Percentiles rank a stretch among this genome's conserved stretches.
Evolutionary conservation across 176 grass and related monocot genomes (phyloP).

Genomic region (Thalia dealbata): DNA sequence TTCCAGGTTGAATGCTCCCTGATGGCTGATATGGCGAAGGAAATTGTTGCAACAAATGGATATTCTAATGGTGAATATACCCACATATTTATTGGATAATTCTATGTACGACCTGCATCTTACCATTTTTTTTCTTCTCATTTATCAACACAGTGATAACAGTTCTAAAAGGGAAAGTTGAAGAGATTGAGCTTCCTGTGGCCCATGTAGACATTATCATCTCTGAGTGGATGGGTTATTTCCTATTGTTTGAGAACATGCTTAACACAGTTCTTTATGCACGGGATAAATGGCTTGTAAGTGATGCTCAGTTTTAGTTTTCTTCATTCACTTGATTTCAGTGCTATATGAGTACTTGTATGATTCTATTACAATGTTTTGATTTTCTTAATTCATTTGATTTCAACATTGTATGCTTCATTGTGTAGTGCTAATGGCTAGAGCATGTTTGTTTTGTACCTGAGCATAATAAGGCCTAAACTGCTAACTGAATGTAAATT

Average conservation of each 20-base stretch:
- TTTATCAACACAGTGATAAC: slow-evolving; percentile 62
- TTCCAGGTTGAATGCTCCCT: slow-evolving; percentile 90
- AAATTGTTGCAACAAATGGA: slow-evolving; percentile 81
- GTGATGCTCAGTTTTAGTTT: slow-evolving; percentile 8
- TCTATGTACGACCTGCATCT: neutral
- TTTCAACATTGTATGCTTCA: neutral
- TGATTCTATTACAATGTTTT: neutral
- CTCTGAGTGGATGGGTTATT: slow-evolving; percentile 99
- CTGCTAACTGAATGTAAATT: no score
- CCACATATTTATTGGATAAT: slow-evolving; percentile 10
- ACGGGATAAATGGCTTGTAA: slow-evolving; percentile 99
- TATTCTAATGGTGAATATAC: slow-evolving; percentile 54
- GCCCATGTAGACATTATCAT: slow-evolving; percentile 85
- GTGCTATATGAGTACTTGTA: neutral
- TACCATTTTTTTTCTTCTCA: slow-evolving; percentile 3
- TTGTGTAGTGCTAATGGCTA: neutral
- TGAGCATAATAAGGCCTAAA: no score
- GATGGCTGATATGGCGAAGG: slow-evolving; percentile 96
- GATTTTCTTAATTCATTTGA: neutral
- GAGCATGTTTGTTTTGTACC: no score
- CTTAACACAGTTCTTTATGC: slow-evolving; percentile 94
- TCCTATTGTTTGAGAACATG: slow-evolving; percentile 98
- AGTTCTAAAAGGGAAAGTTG: slow-evolving; percentile 90
- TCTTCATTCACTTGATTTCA: neutral
- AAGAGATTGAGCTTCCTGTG: slow-evolving; percentile 91